Percentiles rank a stretch among this genome's conserved stretches.
Evolutionary conservation across 805 yeast genomes (phyloP).

Genomic region (Candida yuanshanica): DNA sequence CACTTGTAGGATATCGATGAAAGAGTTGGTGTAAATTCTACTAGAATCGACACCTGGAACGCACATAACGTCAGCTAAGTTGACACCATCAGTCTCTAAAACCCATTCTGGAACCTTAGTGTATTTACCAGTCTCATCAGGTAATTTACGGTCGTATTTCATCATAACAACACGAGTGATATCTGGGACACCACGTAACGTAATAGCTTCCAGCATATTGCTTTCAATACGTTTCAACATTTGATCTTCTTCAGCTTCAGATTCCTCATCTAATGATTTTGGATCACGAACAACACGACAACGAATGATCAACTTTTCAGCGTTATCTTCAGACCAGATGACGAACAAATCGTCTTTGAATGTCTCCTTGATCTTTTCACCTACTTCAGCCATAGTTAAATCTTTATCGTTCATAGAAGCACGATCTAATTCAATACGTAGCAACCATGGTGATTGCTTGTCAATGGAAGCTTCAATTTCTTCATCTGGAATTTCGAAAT

Average conservation of each 20-base stretch:
- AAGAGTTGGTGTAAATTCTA: conserved; percentile 92
- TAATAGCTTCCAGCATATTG: conserved; percentile 92
- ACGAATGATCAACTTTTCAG: conserved; percentile 93
- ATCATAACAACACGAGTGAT: conserved; percentile 77
- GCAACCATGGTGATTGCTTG: conserved; percentile 96
- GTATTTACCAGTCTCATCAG: conserved; percentile 81
- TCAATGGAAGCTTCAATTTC: conserved; percentile 91
- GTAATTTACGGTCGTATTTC: conserved; percentile 69
- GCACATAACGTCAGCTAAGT: conserved; percentile 88
- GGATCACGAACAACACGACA: conserved; percentile 98
- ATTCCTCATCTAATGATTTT: conserved; percentile 86
- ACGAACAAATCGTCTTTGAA: conserved; percentile 95
- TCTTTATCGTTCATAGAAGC: conserved; percentile 98
- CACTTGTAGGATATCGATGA: conserved; percentile 90
- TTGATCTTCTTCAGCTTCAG: conserved; percentile 95
- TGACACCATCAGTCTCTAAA: conserved; percentile 97
- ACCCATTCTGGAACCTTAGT: conserved; percentile 95
- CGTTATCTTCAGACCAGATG: conserved; percentile 99
- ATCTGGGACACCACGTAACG: conserved; percentile 93
- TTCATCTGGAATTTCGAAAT: conserved; percentile 96
- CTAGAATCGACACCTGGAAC: conserved; percentile 91
- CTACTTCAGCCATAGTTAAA: conserved; percentile 96
- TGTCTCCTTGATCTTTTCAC: conserved; percentile 86
- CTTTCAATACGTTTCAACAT: conserved; percentile 91
- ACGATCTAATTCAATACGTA: conserved; percentile 95